phyloP scores from a whole-genome alignment of 1,284 basidiomycete species.

The Ceratobasidium theobromae region DNA sequence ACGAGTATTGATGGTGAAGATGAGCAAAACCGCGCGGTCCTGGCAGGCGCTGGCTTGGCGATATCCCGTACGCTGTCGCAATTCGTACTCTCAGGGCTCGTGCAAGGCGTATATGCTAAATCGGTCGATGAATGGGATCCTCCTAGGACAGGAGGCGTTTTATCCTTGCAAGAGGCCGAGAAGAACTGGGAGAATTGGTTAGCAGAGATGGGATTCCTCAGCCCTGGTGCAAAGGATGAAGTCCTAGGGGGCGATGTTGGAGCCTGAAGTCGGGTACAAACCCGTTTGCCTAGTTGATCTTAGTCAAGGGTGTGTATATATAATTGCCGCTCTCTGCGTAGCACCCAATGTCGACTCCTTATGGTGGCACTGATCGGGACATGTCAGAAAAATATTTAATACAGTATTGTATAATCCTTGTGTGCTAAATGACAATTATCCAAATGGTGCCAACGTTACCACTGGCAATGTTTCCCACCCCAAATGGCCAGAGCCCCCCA shows the following conservation, averaged over 20 bases:
- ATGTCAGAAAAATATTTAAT: no score
- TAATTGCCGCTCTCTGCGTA: no score
- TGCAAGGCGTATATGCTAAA: constrained; percentile 21
- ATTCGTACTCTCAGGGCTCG: constrained; percentile 16
- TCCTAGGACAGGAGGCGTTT: constrained; percentile 12
- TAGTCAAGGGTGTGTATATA: no score
- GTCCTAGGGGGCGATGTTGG: not conserved
- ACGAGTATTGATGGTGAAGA: constrained; percentile 29
- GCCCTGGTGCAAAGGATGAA: not conserved
- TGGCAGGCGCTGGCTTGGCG: constrained; percentile 24
- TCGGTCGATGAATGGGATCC: constrained; percentile 12
- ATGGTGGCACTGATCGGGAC: no score
- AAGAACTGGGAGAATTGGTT: constrained; percentile 22
- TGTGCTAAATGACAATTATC: no score
- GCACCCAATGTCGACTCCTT: no score
- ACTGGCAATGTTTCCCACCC: no score
- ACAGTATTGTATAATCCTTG: no score
- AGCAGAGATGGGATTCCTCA: constrained; percentile 14
- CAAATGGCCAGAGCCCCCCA: no score
- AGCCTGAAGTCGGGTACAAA: not conserved
- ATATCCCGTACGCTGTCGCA: not conserved
- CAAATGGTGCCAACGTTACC: no score
- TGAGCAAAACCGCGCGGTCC: constrained; percentile 21
- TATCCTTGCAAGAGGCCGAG: constrained; percentile 1
- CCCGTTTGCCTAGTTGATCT: no score